Base-by-base conservation (phyloP, 2,329 filamentous ascomycete genomes). In the Chrysoporthe deuterocubensis region DNA sequence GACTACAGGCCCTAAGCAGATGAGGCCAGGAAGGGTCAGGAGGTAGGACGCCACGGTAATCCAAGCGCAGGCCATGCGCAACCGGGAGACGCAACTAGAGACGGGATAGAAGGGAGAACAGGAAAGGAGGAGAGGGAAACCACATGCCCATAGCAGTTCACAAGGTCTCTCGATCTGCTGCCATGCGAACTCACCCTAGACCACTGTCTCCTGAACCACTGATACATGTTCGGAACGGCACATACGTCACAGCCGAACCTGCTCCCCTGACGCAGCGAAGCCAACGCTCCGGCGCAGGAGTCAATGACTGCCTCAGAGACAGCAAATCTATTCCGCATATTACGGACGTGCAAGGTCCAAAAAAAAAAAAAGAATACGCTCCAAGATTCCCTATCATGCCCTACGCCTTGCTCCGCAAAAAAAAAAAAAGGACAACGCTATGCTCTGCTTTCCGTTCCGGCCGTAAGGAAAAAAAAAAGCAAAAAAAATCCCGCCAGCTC, bases 291-390 rank as follows among this genome's bases (percentile, higher is more conserved):
- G 32, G 50, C 11, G 26, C 50, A 32, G 50, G 21, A 18, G 26
- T 21, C 37, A 9, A 40, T 40, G 37, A 68, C 34, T 70, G 40
- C 32, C 13, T 67, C 4, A 13, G n/a, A 56, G 9, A 8, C 21
- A 63, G 34, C 26, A 34, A 7, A 7, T 54, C 34, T 63, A 43
- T 48, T 26, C 48, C 67, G 64, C 64, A 26, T 66, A 54, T 43
- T 60, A 59, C 59, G 37, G 66, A 44, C 59, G 5, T 42, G n/a
- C n/a, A 32, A 57, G 42, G 44, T 42, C 21, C 16, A 9, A 58
- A 1, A 16, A n/a, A n/a, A 44, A 32, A 5, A 5, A n/a, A 48
- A 3, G 7, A n/a, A 48, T 48, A 56, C 18, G 57, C 42, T 44
- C 40, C 26, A 5, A 46, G 1, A 26, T 34, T 32, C 37, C 7